Percentiles rank a stretch among this genome's conserved stretches.
phyloP scores from a whole-genome alignment of 75 land plant genomes.

The Azolla pinnata region DNA sequence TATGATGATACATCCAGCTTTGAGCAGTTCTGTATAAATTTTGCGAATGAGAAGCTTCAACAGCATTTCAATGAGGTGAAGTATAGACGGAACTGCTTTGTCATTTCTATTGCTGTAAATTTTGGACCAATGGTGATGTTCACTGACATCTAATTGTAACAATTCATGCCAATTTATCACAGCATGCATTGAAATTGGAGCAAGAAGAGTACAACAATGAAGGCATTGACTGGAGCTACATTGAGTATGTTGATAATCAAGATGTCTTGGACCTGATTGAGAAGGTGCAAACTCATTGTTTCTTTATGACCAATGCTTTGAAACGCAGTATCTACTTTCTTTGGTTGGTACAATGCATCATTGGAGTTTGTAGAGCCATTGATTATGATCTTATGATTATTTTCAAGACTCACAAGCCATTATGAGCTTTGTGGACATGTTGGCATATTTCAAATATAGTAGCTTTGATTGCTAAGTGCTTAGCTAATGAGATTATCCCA shows the following conservation, averaged over 20 bases:
- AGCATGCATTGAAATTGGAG: constrained; percentile 94
- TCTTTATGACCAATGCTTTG: too few species aligned
- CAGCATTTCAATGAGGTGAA: constrained; percentile 73
- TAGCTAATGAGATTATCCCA: too few species aligned
- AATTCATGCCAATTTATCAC: constrained; percentile 10
- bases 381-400: too few species aligned
- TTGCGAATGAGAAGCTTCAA: constrained; percentile 72
- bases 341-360: too few species aligned
- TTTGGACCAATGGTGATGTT: too few species aligned
- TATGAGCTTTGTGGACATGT: too few species aligned
- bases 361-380: too few species aligned
- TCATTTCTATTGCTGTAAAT: not conserved
- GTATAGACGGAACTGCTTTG: not conserved
- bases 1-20: constrained; percentile 25
- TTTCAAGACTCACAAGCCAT: too few species aligned
- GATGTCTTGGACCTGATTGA: constrained; percentile 83
- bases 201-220: constrained; percentile 80
- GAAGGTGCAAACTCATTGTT: constrained; percentile 53
- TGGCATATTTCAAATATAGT: too few species aligned
- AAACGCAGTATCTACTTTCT: too few species aligned
- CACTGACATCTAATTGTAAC: not conserved
- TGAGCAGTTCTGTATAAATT: constrained; percentile 74
- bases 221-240: constrained; percentile 81
- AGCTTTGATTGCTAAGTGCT: too few species aligned
- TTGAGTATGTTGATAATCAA: constrained; percentile 82